Percentiles rank a stretch among this genome's conserved stretches.
These are phyloP conservation scores for Tilletia indica DNA, from an alignment of 1,284 basidiomycete genomes.

Conservation along the genomic window DNA sequence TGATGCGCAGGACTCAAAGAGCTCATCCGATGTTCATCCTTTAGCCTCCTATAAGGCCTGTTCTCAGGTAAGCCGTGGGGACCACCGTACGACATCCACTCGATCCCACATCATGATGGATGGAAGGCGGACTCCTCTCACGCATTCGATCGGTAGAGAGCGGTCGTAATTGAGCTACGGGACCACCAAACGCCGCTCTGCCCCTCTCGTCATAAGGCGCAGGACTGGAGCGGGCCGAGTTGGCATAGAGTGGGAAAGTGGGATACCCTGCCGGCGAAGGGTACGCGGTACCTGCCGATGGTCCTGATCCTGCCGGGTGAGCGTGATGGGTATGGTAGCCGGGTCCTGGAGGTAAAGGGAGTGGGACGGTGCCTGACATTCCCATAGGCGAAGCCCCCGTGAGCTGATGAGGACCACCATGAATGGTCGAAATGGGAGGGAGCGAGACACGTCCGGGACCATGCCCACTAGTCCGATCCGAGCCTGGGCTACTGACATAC, in stretches of 20 bases:
- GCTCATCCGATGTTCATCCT: conserved; percentile 12
- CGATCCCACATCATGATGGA: too few species aligned
- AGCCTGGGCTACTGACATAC: neutral
- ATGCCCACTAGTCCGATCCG: neutral
- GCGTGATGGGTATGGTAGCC: neutral
- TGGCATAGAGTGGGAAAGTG: neutral
- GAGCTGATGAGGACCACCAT: neutral
- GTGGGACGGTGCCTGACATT: neutral
- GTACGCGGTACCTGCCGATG: neutral
- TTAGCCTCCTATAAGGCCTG: neutral
- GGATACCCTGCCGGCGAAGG: neutral
- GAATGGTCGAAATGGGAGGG: conserved; percentile 3
- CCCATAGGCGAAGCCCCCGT: neutral
- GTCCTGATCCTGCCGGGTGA: neutral
- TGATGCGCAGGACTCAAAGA: neutral
- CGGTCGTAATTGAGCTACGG: neutral
- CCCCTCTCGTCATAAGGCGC: conserved; percentile 6
- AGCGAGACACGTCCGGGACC: neutral
- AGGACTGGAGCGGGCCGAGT: conserved; percentile 16
- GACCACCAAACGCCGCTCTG: neutral
- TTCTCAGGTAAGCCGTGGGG: neutral
- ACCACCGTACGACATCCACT: too few species aligned
- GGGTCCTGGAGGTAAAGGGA: neutral
- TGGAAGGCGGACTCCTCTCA: neutral
- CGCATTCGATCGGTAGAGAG: neutral